Conservation (phyloP, 805 yeast genomes). For the Nematodospora valgi region DNA sequence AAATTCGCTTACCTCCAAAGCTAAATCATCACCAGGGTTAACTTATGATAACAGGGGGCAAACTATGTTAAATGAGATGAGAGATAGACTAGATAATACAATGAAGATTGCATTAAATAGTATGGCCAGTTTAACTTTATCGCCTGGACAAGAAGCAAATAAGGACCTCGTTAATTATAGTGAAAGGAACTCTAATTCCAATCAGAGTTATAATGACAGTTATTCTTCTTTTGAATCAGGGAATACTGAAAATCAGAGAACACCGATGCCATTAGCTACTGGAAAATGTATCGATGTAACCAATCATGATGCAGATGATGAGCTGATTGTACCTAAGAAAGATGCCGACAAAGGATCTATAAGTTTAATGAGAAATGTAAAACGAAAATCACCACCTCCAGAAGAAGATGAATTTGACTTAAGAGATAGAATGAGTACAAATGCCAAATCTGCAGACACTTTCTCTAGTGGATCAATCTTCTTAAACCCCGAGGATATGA, state of each 20-base stretch:
- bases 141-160: no score
- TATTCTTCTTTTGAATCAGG: no score
- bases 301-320: slow-evolving; percentile 2
- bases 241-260: no score
- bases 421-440: slow-evolving; percentile 2
- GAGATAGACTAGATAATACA: slow-evolving; percentile 32
- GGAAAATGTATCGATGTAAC: slow-evolving; percentile 2
- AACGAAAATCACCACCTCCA: slow-evolving; percentile 7
- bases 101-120: slow-evolving; percentile 3
- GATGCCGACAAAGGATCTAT: background rate
- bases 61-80: slow-evolving; percentile 25
- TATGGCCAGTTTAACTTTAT: background rate
- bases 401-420: background rate
- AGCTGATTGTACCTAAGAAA: background rate
- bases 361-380: no score
- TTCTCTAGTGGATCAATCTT: slow-evolving; percentile 6
- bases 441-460: slow-evolving; percentile 6
- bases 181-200: no score
- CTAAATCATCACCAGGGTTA: slow-evolving; percentile 9
- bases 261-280: no score
- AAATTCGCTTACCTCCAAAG: slow-evolving; percentile 27
- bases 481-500: background rate
- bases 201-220: no score
- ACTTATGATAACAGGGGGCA: slow-evolving; percentile 21
- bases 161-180: no score